phyloP scores from a whole-genome alignment of 208 protist species.

The Crithidia bombi region DNA sequence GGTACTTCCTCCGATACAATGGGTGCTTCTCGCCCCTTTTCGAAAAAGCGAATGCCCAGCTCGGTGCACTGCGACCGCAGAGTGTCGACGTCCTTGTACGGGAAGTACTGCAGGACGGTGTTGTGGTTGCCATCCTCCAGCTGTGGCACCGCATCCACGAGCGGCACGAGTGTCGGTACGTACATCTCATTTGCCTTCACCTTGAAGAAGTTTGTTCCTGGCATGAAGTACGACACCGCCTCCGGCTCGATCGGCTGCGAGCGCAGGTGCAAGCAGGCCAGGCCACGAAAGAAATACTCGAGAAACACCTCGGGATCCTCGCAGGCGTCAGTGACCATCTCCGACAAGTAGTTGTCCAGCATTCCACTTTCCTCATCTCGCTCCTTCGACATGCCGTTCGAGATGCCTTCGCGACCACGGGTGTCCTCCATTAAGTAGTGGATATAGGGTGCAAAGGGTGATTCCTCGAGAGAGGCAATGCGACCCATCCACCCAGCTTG shows the following conservation, averaged over 20 bases:
- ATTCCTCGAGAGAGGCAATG: constrained; percentile 79
- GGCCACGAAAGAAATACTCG: constrained; percentile 74
- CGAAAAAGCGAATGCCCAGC: constrained; percentile 50
- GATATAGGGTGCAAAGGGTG: constrained; percentile 73
- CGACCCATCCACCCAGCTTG: constrained; percentile 82
- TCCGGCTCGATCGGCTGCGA: constrained; percentile 80
- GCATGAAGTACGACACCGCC: constrained; percentile 63
- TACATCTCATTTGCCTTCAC: constrained; percentile 80
- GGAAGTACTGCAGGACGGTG: constrained; percentile 79
- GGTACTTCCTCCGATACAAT: constrained; percentile 25
- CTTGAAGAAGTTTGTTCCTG: constrained; percentile 89
- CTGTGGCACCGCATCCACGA: constrained; percentile 82
- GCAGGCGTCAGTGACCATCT: constrained; percentile 86
- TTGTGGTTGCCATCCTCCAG: constrained; percentile 81
- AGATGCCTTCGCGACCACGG: constrained; percentile 77
- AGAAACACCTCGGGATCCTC: constrained; percentile 87
- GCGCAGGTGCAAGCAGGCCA: constrained; percentile 72
- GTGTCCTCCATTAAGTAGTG: constrained; percentile 86
- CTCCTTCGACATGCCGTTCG: constrained; percentile 77
- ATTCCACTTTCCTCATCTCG: constrained; percentile 72
- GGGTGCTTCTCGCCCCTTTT: constrained; percentile 31
- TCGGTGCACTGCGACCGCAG: constrained; percentile 52
- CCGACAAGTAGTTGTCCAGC: constrained; percentile 80
- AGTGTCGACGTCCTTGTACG: constrained; percentile 43
- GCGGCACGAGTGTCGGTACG: constrained; percentile 85